Percentiles rank a stretch among this genome's conserved stretches.
phyloP scores from a whole-genome alignment of 768 basidiomycete species.

The Tulasnella sp. region DNA sequence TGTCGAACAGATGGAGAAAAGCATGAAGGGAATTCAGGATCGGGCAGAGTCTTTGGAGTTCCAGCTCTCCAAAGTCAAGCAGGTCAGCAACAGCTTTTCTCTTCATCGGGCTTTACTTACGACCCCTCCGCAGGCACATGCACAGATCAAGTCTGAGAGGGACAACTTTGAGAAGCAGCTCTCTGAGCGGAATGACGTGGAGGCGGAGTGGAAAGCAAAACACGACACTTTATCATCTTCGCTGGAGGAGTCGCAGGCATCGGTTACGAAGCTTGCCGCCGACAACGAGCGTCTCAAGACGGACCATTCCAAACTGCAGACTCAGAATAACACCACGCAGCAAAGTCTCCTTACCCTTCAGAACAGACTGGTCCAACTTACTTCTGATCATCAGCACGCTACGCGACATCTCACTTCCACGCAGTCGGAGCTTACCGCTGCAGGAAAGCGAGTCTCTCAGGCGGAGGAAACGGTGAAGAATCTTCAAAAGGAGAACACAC shows the following conservation, averaged over 20 bases:
- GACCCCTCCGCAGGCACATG: slow-evolving; percentile 46
- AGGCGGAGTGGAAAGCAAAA: slow-evolving; percentile 49
- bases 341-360: slow-evolving; percentile 51
- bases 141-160: slow-evolving; percentile 56
- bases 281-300: slow-evolving; percentile 46
- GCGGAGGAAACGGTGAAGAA: slow-evolving; percentile 67
- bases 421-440: slow-evolving; percentile 62
- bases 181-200: slow-evolving; percentile 39
- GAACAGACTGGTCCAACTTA: slow-evolving; percentile 53
- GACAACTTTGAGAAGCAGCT: slow-evolving; percentile 50
- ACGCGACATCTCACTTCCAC: slow-evolving; percentile 55
- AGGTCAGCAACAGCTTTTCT: slow-evolving; percentile 45
- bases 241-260: slow-evolving; percentile 41
- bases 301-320: slow-evolving; percentile 50
- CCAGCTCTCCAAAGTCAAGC: slow-evolving; percentile 71
- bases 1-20: slow-evolving; percentile 65
- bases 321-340: slow-evolving; percentile 46
- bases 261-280: slow-evolving; percentile 44
- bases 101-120: neutral
- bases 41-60: slow-evolving; percentile 80
- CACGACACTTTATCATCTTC: slow-evolving; percentile 47
- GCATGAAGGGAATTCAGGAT: slow-evolving; percentile 73
- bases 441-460: slow-evolving; percentile 66
- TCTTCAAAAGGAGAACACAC: slow-evolving; percentile 73
- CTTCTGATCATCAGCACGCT: slow-evolving; percentile 50